Base-by-base conservation (phyloP, 1,284 basidiomycete genomes). In the Cerioporus squamosus region DNA sequence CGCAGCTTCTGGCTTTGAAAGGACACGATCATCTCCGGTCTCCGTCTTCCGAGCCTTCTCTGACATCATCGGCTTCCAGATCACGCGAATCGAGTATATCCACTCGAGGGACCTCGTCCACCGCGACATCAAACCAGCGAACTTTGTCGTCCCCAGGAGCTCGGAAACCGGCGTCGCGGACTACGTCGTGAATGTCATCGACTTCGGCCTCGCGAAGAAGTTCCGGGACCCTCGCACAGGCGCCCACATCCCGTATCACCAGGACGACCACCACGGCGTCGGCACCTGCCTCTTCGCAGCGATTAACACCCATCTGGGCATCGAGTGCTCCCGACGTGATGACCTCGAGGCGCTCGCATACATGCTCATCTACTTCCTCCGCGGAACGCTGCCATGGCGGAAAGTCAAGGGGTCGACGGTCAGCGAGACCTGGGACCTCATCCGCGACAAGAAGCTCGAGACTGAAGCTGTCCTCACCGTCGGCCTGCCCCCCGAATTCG, bases 151-250 rank as follows among this genome's bases (percentile, higher is more conserved):
- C 81, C 86, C 88, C 60, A 83, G 61, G 44, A 62, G 82, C 0
- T 81, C 81, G 45, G 78, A 81, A 50, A 77, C 57, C 15, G 52
- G 47, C 6, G 33, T 80, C 7, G 68, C 81, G 0, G 80, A 82
- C 65, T 75, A 64, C 23, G 61, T 87, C 51, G 86, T 97, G 72
- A 96, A 94, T 74, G 85, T 98, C 65, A 98, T 98, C 72, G 97
- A 98, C 79, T 98, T 98, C 75, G 96, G 96, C 56, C 88, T 98
- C 44, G 95, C 96, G 8, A 97, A 97, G 77, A 96, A 95, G 75
- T 98, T 92, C 77, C 87, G 95, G 47, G 94, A 98, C 75, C 78
- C 91, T 9, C 87, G 88, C 67, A 95, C 94, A 1, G 88, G 90
- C 65, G 81, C 87, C 49, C 96, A 98, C 76, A 93, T 98, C 63